phyloP scores from a whole-genome alignment of 805 yeast genomes.

The Yamadazyma kitorensis region DNA sequence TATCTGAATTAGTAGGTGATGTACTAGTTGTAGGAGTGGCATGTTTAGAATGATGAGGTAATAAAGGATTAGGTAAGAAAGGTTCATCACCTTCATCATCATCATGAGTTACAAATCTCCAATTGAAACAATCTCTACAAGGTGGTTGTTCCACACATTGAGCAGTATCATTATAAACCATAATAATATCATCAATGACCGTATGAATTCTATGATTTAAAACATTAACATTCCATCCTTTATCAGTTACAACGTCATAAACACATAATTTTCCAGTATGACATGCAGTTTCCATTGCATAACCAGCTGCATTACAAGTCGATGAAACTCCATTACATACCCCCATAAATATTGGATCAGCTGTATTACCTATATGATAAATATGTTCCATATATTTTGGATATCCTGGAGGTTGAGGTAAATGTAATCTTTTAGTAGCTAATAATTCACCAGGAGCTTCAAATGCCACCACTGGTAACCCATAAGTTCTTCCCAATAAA shows the following conservation, averaged over 20 bases:
- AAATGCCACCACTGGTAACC: constrained; percentile 84
- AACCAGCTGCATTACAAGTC: constrained; percentile 86
- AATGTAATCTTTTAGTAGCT: constrained; percentile 79
- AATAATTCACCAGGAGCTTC: constrained; percentile 92
- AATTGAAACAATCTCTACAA: constrained; percentile 85
- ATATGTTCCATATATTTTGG: constrained; percentile 75
- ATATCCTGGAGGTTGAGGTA: constrained; percentile 91
- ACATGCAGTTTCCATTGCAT: constrained; percentile 95
- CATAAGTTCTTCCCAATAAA: constrained; percentile 82
- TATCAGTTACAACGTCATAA: constrained; percentile 84
- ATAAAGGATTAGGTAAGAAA: constrained; percentile 34
- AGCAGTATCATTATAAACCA: constrained; percentile 74
- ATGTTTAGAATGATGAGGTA: constrained; percentile 18
- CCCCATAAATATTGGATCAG: constrained; percentile 96
- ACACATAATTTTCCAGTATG: constrained; percentile 86
- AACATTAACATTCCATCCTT: constrained; percentile 88
- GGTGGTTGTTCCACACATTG: constrained; percentile 72
- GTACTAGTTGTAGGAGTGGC: constrained; percentile 4
- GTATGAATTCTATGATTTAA: constrained; percentile 88
- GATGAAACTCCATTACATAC: constrained; percentile 93
- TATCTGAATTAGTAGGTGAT: constrained; percentile 15
- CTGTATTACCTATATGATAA: constrained; percentile 96
- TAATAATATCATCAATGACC: constrained; percentile 78
- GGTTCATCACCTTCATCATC: constrained; percentile 39
- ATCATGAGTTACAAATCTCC: constrained; percentile 68